Evolutionary conservation across 495 filamentous ascomycete species (phyloP).

Genomic region (Tuber brumale): DNA sequence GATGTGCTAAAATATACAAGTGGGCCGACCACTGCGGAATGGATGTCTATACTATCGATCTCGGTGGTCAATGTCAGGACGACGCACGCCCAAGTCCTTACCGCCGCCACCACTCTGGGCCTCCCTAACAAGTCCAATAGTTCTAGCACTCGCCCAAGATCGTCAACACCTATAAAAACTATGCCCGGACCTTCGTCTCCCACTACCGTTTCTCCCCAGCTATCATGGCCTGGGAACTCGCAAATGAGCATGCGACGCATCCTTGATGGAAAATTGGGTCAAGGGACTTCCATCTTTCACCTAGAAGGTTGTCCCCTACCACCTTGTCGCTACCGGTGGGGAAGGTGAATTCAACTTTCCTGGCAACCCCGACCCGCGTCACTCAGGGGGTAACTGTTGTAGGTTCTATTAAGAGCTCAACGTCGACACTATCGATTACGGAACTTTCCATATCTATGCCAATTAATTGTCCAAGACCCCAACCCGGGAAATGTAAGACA

Average conservation of each 20-base stretch:
- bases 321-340: constrained; percentile 51
- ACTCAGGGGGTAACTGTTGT: constrained; percentile 54
- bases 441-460: constrained; percentile 62
- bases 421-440: constrained; percentile 58
- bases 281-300: constrained; percentile 48
- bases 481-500: constrained; percentile 40
- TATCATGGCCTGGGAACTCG: constrained; percentile 54
- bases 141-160: constrained; percentile 48
- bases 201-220: constrained; percentile 49
- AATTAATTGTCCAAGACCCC: constrained; percentile 47
- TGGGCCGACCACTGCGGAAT: constrained; percentile 62
- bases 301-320: constrained; percentile 49
- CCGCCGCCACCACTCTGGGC: neutral
- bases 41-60: constrained; percentile 48
- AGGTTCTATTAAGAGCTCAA: constrained; percentile 58
- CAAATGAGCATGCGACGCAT: constrained; percentile 51
- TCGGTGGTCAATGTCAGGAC: constrained; percentile 47
- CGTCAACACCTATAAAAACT: constrained; percentile 45
- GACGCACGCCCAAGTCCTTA: constrained; percentile 32
- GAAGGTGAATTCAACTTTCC: constrained; percentile 49
- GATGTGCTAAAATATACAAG: neutral
- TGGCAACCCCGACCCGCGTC: constrained; percentile 53
- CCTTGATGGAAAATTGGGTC: constrained; percentile 48
- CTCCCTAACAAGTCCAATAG: constrained; percentile 19
- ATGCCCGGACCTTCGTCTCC: constrained; percentile 48